These are phyloP conservation scores for Monosporascus cannonballus DNA, from an alignment of 2,329 filamentous ascomycete genomes.

Conservation along the genomic window DNA sequence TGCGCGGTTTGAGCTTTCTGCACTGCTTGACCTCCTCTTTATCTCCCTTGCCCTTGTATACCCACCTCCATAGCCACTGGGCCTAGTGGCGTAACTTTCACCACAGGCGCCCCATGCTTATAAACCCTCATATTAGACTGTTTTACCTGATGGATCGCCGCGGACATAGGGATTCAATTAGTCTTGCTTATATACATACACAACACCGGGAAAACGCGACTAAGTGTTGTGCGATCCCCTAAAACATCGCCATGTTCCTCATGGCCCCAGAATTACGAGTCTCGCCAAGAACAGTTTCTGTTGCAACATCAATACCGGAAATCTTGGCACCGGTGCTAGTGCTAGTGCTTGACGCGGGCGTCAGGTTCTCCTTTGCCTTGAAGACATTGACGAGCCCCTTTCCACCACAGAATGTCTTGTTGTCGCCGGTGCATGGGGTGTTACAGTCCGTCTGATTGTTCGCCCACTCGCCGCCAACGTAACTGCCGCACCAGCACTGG, in stretches of 20 bases:
- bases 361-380: conserved; percentile 3
- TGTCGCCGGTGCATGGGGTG: conserved; percentile 27
- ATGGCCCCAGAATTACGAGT: conserved; percentile 2
- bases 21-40: no score
- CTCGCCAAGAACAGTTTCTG: conserved; percentile 1
- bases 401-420: conserved; percentile 28
- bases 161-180: no score
- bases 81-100: no score
- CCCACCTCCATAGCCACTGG: no score
- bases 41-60: no score
- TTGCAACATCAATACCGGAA: background rate
- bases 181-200: no score
- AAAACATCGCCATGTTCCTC: background rate
- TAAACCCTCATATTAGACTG: no score
- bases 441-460: conserved; percentile 21
- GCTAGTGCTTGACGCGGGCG: background rate
- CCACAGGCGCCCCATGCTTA: no score
- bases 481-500: conserved; percentile 35
- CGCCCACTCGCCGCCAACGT: conserved; percentile 14
- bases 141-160: no score
- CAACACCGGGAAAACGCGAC: no score
- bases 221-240: no score
- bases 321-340: background rate
- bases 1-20: no score
- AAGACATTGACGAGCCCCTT: conserved; percentile 25